phyloP scores from a whole-genome alignment of 2,329 filamentous ascomycete genomes.

The Whalleya microplaca region DNA sequence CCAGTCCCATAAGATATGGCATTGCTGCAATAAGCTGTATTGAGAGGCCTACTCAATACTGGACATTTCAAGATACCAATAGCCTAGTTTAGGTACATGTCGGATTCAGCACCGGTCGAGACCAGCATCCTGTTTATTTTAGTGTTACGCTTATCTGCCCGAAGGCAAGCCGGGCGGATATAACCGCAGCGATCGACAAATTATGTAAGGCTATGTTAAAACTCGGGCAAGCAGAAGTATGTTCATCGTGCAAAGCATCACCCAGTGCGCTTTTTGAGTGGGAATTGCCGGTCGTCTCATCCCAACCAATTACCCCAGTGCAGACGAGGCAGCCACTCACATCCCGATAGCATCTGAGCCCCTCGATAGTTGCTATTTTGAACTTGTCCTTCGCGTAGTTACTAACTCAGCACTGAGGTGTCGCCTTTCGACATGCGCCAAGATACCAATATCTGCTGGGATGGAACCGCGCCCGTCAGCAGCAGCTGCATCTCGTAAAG shows the following conservation, averaged over 20 bases:
- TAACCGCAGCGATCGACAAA: background rate
- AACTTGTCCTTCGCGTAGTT: background rate
- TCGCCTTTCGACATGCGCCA: conserved; percentile 3
- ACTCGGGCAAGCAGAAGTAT: background rate
- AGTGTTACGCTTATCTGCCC: background rate
- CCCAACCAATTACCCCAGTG: no score
- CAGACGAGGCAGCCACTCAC: no score
- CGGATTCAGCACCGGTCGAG: no score
- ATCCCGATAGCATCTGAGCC: no score
- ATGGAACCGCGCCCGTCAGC: conserved; percentile 27
- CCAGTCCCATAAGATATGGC: no score
- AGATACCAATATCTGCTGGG: background rate
- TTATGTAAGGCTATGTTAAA: background rate
- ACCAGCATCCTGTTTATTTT: background rate
- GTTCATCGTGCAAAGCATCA: background rate
- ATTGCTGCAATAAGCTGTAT: no score
- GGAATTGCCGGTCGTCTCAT: background rate
- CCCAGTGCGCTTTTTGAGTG: background rate
- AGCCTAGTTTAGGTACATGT: no score
- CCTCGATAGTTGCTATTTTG: no score
- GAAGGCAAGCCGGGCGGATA: background rate
- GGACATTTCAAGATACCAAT: no score
- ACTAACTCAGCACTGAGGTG: conserved; percentile 6
- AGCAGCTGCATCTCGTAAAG: conserved; percentile 32
- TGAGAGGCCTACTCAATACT: no score